phyloP scores from a whole-genome alignment of 2,329 filamentous ascomycete species.

The Nectriaceae sp. region DNA sequence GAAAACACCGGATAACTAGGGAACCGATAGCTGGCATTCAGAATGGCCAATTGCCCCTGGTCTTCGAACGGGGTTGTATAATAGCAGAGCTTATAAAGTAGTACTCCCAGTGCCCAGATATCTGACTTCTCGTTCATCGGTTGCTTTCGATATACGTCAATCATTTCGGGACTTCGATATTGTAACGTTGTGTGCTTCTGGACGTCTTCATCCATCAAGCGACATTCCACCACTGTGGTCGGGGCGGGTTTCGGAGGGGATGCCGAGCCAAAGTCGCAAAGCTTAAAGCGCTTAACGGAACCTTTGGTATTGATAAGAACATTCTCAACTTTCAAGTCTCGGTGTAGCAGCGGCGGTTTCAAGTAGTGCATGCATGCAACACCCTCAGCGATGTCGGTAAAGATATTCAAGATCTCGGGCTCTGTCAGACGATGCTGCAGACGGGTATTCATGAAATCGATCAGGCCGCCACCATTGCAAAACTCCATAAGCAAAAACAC shows the following conservation, averaged over 20 bases:
- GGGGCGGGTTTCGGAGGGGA: slow-evolving; percentile 83
- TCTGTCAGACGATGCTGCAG: slow-evolving; percentile 95
- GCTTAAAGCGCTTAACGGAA: slow-evolving; percentile 79
- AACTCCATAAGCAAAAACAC: slow-evolving; percentile 99
- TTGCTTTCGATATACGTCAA: slow-evolving; percentile 94
- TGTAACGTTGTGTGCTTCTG: slow-evolving; percentile 97
- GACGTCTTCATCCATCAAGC: slow-evolving; percentile 93
- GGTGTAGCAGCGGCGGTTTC: slow-evolving; percentile 87
- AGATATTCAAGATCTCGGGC: slow-evolving; percentile 96
- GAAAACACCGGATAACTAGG: slow-evolving; percentile 88
- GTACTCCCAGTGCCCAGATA: slow-evolving; percentile 94
- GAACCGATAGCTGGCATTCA: slow-evolving; percentile 94
- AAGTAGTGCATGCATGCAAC: slow-evolving; percentile 99
- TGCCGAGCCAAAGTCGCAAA: slow-evolving; percentile 96
- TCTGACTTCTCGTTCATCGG: slow-evolving; percentile 99
- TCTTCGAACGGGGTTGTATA: slow-evolving; percentile 99
- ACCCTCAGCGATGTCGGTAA: slow-evolving; percentile 92
- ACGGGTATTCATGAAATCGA: slow-evolving; percentile 99
- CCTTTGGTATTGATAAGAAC: slow-evolving; percentile 79
- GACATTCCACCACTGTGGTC: slow-evolving; percentile 82
- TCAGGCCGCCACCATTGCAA: slow-evolving; percentile 90
- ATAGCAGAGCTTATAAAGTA: slow-evolving; percentile 98
- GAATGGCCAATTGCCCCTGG: slow-evolving; percentile 92
- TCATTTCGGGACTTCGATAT: slow-evolving; percentile 97
- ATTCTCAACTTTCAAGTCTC: slow-evolving; percentile 97